Evolutionary conservation across 805 yeast species (phyloP).

Genomic region (Metschnikowia sp.): DNA sequence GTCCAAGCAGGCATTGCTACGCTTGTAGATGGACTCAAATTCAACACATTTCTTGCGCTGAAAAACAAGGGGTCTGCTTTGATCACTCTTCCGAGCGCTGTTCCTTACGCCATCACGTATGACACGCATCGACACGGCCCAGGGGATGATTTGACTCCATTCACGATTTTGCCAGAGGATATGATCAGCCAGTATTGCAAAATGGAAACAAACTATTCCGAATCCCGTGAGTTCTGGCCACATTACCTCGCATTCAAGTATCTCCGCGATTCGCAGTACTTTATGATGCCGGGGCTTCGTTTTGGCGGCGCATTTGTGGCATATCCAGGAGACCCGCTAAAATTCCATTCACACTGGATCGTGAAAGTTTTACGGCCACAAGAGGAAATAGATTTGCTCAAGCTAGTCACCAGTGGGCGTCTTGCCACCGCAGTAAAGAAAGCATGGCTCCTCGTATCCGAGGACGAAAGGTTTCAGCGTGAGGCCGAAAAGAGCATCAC

Average conservation of each 20-base stretch:
- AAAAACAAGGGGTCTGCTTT: background rate
- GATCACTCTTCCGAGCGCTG: constrained; percentile 3
- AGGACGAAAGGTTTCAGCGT: background rate
- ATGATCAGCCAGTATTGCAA: constrained; percentile 4
- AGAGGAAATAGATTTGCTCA: constrained; percentile 45
- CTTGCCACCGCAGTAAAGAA: constrained; percentile 91
- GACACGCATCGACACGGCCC: constrained; percentile 7
- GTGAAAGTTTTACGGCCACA: constrained; percentile 46
- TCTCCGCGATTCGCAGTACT: constrained; percentile 46
- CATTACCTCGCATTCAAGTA: constrained; percentile 29
- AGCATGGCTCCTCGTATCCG: constrained; percentile 56
- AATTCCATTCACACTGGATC: constrained; percentile 84
- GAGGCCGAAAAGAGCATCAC: background rate
- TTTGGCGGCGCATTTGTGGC: constrained; percentile 89
- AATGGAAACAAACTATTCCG: background rate
- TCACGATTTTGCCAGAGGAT: background rate
- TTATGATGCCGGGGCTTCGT: constrained; percentile 77
- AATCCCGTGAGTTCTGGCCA: constrained; percentile 5
- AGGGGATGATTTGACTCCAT: background rate
- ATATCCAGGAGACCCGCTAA: constrained; percentile 91
- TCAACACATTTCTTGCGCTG: constrained; percentile 18
- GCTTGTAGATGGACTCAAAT: constrained; percentile 40
- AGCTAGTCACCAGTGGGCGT: constrained; percentile 80
- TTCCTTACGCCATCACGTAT: constrained; percentile 12
- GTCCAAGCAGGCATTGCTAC: constrained; percentile 40